Evolutionary conservation across 306 rosid genomes (phyloP).

Genomic region (Lathyrus sativus): DNA sequence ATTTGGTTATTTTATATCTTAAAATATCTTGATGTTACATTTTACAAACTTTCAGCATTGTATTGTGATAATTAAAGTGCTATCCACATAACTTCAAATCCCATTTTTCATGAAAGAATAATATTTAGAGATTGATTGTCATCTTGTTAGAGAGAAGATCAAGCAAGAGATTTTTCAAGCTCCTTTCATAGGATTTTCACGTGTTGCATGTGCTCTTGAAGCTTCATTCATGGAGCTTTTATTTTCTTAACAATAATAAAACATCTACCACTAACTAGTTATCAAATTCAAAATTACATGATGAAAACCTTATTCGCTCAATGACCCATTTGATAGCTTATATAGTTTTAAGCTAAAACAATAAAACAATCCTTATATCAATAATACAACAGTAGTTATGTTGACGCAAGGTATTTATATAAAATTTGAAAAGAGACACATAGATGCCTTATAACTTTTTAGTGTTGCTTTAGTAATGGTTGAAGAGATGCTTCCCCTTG

Average conservation of each 20-base stretch:
- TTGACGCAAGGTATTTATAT: neutral
- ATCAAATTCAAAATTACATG: neutral
- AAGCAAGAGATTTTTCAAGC: no score
- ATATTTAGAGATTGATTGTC: no score
- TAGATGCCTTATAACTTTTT: neutral
- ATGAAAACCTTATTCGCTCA: neutral
- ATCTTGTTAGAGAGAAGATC: no score
- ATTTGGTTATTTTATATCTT: no score
- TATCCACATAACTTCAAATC: no score
- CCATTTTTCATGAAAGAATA: no score
- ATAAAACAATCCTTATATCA: neutral
- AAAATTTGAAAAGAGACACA: neutral
- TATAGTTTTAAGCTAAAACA: neutral
- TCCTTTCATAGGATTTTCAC: no score
- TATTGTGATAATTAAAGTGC: no score
- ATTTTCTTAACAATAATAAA: neutral
- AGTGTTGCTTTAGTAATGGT: slow-evolving; percentile 30
- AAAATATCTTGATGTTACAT: no score
- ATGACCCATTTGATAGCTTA: neutral
- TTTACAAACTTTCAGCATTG: no score
- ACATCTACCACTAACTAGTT: neutral
- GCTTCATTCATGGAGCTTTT: no score
- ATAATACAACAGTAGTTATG: neutral
- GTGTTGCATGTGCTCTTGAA: no score
- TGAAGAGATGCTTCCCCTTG: slow-evolving; percentile 56